phyloP scores from a whole-genome alignment of 192 early-diverging fungal genomes.

The Cetraspora pellucida region DNA sequence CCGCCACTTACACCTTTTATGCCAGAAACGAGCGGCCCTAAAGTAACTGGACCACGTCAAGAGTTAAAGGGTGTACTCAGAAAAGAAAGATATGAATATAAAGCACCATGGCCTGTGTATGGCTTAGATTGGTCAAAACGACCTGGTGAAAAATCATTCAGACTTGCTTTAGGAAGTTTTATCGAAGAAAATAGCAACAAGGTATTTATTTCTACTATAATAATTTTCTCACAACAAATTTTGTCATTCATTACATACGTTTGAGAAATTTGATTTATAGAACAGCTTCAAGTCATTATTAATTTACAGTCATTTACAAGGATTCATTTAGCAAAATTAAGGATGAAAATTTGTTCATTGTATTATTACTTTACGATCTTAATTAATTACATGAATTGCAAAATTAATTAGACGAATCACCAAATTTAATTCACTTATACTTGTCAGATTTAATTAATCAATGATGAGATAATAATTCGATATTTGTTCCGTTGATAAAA shows the following conservation, averaged over 20 bases:
- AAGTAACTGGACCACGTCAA: not conserved
- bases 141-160: slow-evolving; percentile 67
- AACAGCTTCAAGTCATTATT: too few relatives aligned
- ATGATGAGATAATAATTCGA: not conserved
- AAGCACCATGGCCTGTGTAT: slow-evolving; percentile 84
- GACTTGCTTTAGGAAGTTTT: slow-evolving; percentile 83
- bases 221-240: not conserved
- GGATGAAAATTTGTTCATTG: too few relatives aligned
- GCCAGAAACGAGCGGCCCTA: slow-evolving; percentile 2
- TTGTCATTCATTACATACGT: too few relatives aligned
- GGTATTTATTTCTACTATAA: slow-evolving; percentile 44
- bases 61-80: slow-evolving; percentile 2
- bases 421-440: not conserved
- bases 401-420: not conserved
- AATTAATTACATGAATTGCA: not conserved
- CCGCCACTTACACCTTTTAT: slow-evolving; percentile 9
- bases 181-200: slow-evolving; percentile 73
- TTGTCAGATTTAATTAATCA: not conserved
- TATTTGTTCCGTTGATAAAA: slow-evolving; percentile 35
- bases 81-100: slow-evolving; percentile 83
- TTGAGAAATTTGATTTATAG: too few relatives aligned
- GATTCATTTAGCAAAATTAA: too few relatives aligned
- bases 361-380: not conserved
- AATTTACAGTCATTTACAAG: too few relatives aligned
- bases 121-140: slow-evolving; percentile 85